These are phyloP conservation scores for Arachnopeziza araneosa DNA, from an alignment of 2,329 filamentous ascomycete genomes.

Conservation along the genomic window DNA sequence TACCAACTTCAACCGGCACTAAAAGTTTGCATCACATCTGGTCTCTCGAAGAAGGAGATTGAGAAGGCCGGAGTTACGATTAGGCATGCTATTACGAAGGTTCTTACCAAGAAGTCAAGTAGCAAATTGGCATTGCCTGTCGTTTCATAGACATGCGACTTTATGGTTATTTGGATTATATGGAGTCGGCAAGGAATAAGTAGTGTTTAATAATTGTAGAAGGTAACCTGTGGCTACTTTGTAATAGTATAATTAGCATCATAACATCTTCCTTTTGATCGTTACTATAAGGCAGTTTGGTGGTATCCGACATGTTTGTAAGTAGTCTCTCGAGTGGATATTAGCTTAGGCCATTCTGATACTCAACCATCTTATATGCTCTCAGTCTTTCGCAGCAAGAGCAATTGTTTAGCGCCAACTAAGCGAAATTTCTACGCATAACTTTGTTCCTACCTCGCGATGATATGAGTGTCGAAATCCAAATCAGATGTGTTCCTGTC, in stretches of 20 bases:
- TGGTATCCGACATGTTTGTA: too few species aligned
- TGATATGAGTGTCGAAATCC: too few species aligned
- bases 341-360: too few species aligned
- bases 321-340: too few species aligned
- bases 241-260: neutral
- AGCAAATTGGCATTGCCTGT: constrained; percentile 36
- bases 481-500: too few species aligned
- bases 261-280: neutral
- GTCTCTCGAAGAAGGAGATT: constrained; percentile 86
- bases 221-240: neutral
- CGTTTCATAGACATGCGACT: constrained; percentile 25
- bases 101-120: constrained; percentile 64
- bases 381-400: too few species aligned
- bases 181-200: neutral
- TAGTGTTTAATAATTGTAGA: neutral
- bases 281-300: too few species aligned
- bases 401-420: too few species aligned
- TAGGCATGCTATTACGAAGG: constrained; percentile 88
- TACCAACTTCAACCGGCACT: constrained; percentile 74
- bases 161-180: neutral
- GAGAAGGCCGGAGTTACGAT: constrained; percentile 89
- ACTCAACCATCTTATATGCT: too few species aligned
- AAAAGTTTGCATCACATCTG: constrained; percentile 86
- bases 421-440: too few species aligned
- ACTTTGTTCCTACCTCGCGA: too few species aligned